Percentiles rank a stretch among this genome's conserved stretches.
These are phyloP conservation scores for Solanum sejunctum DNA, from an alignment of 257 asterid genomes.

Conservation along the genomic window DNA sequence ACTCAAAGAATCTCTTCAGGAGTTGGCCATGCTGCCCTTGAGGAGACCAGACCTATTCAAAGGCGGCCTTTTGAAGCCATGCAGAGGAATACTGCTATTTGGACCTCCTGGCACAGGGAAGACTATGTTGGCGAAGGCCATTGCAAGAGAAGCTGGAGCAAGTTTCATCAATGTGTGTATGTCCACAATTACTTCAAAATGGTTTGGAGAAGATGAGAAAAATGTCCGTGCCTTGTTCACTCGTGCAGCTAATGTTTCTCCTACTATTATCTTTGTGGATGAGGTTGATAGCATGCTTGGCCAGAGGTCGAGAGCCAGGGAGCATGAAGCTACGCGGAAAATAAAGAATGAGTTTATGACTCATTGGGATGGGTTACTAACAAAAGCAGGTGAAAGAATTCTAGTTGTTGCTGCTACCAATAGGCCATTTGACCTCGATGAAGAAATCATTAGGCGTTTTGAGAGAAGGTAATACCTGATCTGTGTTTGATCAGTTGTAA, in stretches of 20 bases:
- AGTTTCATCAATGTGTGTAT: too few relatives aligned
- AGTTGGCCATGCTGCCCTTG: conserved; percentile 75
- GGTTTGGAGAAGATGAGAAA: too few relatives aligned
- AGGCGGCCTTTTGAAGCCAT: too few relatives aligned
- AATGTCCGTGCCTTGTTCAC: too few relatives aligned
- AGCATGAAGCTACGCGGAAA: conserved; percentile 87
- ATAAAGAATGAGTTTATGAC: conserved; percentile 89
- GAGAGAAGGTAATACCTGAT: conserved; percentile 53
- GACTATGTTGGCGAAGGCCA: too few relatives aligned
- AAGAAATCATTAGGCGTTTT: conserved; percentile 82
- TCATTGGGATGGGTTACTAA: conserved; percentile 74
- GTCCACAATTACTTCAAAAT: too few relatives aligned
- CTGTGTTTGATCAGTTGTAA: neutral
- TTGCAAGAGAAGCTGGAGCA: too few relatives aligned
- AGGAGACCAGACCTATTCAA: too few relatives aligned
- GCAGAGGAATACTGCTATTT: too few relatives aligned
- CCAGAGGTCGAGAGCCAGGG: conserved; percentile 63
- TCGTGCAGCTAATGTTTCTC: too few relatives aligned
- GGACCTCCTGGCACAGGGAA: too few relatives aligned
- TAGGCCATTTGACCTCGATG: conserved; percentile 88
- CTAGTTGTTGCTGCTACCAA: conserved; percentile 91
- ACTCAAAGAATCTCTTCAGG: conserved; percentile 73
- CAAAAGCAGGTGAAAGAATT: conserved; percentile 68
- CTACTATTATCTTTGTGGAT: conserved; percentile 78
- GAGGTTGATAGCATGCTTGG: conserved; percentile 96